Conservation (phyloP, 768 basidiomycete genomes). For the Macrolepiota albuminosa region DNA sequence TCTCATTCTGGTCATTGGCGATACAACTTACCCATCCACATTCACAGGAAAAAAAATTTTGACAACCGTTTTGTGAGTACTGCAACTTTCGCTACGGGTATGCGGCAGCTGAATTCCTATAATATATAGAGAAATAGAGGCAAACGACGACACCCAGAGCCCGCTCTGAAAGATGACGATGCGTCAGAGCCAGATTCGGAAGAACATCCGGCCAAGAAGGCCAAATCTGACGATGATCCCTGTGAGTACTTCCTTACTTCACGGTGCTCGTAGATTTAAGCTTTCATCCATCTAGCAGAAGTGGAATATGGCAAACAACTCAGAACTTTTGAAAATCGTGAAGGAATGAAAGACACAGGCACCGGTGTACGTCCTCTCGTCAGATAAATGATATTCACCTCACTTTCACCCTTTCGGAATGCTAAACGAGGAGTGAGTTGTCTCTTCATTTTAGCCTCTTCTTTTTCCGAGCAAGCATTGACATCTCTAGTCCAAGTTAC, state of each 20-base stretch:
- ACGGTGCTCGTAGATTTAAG: not conserved
- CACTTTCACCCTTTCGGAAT: not conserved
- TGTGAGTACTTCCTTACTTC: conserved; percentile 23
- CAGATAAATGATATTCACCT: conserved; percentile 25
- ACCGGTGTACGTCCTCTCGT: conserved; percentile 39
- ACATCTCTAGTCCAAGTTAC: not conserved
- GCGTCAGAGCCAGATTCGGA: conserved; percentile 19
- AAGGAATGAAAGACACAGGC: conserved; percentile 38
- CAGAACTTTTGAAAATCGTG: conserved; percentile 28
- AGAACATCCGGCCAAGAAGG: conserved; percentile 34
- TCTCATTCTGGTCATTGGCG: not conserved
- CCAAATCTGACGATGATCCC: conserved; percentile 24
- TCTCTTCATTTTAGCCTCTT: not conserved
- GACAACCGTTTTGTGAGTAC: conserved; percentile 36
- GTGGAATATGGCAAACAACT: conserved; percentile 40
- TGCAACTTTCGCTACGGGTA: not conserved
- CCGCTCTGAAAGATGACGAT: conserved; percentile 7
- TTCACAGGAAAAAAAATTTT: conserved; percentile 52
- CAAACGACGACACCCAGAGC: conserved; percentile 47
- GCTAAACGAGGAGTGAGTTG: conserved; percentile 5
- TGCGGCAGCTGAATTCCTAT: too few relatives aligned
- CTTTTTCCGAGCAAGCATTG: not conserved
- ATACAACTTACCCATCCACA: conserved; percentile 2
- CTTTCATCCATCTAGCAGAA: conserved; percentile 10
- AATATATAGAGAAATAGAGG: conserved; percentile 44